Evolutionary conservation across 75 land plant genomes (phyloP), one percentile per base, ranked within the genome.

Genomic region (Cryptomeria japonica): DNA sequence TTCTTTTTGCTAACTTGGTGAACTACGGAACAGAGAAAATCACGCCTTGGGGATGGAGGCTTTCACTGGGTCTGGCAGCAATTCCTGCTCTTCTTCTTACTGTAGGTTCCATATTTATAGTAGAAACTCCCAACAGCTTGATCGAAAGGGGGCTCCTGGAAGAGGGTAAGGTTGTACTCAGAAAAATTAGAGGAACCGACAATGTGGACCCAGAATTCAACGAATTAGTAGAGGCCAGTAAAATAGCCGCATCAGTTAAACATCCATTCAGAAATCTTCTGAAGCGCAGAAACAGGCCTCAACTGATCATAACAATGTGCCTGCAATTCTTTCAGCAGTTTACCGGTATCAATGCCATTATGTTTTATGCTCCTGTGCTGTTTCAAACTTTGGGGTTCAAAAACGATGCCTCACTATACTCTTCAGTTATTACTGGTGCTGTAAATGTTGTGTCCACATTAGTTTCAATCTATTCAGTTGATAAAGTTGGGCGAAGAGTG

Each of bases 291-390:
- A 94, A 92, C 86, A 84, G 92, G 5, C 96, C 96, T 44, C 96
- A 94, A 80, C 90, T 95, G 0, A 86, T 94, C 51, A 95, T 95
- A 34, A 94, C 95, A 1, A 83, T 93, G 5, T 56, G 84, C 39
- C n/a, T 87, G 13, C 93, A 75, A 87, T 90, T 91, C 37, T 95
- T 94, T 86, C 96, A 95, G 39, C 95, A 94, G 86, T 86, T 95
- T 72, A 94, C 95, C 0, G 96, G 96, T 12, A 95, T 93, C 87
- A 95, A 95, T 77, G 90, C 91, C 44, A 90, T 95, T 82, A 88
- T 93, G 93, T 95, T 95, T 88, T 95, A 95, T 68, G 95, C 96
- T 1, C 96, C 96, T 22, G 96, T 95, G 9, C 86, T 95, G 16
- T 93, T 95, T 2, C 55, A 51, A 16, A 51, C 55, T 1, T 13